phyloP scores from a whole-genome alignment of 768 basidiomycete genomes.

The Collybiopsis luxurians region DNA sequence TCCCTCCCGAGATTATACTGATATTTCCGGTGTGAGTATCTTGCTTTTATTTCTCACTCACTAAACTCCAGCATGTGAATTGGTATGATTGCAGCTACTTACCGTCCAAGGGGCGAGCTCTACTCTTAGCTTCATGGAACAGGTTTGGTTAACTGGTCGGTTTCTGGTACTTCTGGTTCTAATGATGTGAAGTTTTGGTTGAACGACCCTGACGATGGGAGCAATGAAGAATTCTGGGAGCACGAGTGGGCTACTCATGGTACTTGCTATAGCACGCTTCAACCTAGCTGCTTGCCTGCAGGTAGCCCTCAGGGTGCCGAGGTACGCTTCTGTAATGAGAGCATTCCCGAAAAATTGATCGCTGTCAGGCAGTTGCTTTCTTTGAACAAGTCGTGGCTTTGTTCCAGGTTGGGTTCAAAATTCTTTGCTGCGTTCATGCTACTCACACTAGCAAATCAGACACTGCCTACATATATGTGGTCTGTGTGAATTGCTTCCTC shows the following conservation, averaged over 20 bases:
- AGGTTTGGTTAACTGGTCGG: slow-evolving; percentile 17
- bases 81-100: too few relatives aligned
- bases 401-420: slow-evolving; percentile 46
- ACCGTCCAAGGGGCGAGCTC: slow-evolving; percentile 51
- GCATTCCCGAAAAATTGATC: neutral
- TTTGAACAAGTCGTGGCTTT: slow-evolving; percentile 57
- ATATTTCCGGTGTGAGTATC: slow-evolving; percentile 35
- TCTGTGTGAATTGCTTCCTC: slow-evolving; percentile 32
- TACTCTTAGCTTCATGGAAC: slow-evolving; percentile 58
- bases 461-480: slow-evolving; percentile 73
- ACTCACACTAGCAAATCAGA: slow-evolving; percentile 21
- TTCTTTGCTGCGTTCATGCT: slow-evolving; percentile 11
- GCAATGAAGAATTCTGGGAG: slow-evolving; percentile 62
- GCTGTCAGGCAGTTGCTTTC: slow-evolving; percentile 59
- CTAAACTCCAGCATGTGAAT: neutral
- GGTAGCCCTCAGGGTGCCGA: slow-evolving; percentile 62
- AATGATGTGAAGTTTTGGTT: slow-evolving; percentile 52
- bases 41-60: neutral
- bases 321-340: slow-evolving; percentile 26
- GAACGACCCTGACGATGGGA: slow-evolving; percentile 43
- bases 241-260: slow-evolving; percentile 46
- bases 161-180: too few relatives aligned
- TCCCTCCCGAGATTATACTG: slow-evolving; percentile 40
- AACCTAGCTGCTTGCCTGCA: slow-evolving; percentile 53
- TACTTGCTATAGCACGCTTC: slow-evolving; percentile 59